Evolutionary conservation across 495 filamentous ascomycete species (phyloP), one percentile per base, ranked within the genome.

Genomic region (Podospora didyma): DNA sequence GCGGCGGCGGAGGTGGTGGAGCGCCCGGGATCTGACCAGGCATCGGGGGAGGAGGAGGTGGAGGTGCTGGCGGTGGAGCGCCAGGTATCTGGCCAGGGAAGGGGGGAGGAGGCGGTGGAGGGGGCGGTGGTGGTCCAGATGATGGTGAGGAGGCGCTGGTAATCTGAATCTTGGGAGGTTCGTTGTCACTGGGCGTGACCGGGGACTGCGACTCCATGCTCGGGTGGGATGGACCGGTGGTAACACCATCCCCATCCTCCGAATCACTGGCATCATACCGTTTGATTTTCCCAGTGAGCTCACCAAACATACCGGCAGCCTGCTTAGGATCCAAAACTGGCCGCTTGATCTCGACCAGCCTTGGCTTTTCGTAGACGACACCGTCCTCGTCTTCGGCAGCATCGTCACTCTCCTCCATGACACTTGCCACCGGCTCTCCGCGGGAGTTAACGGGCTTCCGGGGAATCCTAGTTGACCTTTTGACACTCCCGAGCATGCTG

Each of bases 251-350:
- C 34, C 66, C 77, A 23, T 82, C 82, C 52, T 92, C 89, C 55
- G 86, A 88, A 56, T 89, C 89, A 57, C 82, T 87, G 35, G 72
- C 81, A 62, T 91, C 91, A 59, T 85, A 86, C 59, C 74, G 82
- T 58, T 83, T 85, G 66, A 93, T 81, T 72, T 89, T 95, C 28
- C 81, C 78, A 26, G 88, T 81, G 62, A 97, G 88, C 68, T 97
- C 93, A 58, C 81, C 85, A 16, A 96, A 75, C 47, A 95, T 78
- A 20, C 85, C 89, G 59, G 84, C 84, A 20, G 86, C 84, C 65
- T 92, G 87, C 62, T 82, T 79, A 39, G 86, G 76, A 62, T 86
- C 82, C 80, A 95, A 78, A 60, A 87, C 86, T 10, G 89, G 90
- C 46, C 87, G 82, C 63, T 81, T 85, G 61, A 87, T 75, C 51